Evolutionary conservation across 2,329 filamentous ascomycete genomes (phyloP), one percentile per base, ranked within the genome.

Genomic region (Fusarium abutilonis): DNA sequence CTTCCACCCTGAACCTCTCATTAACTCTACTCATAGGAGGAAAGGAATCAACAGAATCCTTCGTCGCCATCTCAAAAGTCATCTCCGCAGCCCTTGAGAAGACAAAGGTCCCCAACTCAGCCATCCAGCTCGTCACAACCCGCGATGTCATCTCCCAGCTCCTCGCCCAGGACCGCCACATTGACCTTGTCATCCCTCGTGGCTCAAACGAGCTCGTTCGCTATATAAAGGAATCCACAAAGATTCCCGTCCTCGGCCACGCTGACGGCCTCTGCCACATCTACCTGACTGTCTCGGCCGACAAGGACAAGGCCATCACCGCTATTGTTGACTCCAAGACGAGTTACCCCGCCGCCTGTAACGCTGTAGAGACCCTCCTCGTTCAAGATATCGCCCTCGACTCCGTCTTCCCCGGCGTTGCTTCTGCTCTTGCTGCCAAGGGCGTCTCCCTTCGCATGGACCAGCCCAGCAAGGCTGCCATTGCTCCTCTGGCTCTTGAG

Each of bases 11-110:
- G 8, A 6, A 13, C 8, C 31, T 5, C 15, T 47, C 38, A 36
- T 31, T 41, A 8, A 42, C n/a, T 21, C 9, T 23, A 19, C 13
- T 31, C 34, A 4, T n/a, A 89, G 87, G 93, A 60, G 95, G 95
- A 64, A 96, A 97, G 75, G 95, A 99, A 78, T 97, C 93, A 1
- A 95, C 90, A 17, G 88, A 96, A 73, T 97, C 93, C n/a, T 98
- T 99, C 75, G 84, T 93, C 59, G 90, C 93, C 68, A 98, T 99
- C 71, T 91, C 94, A 7, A 85, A 83, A 31, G 89, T 91, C 73
- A 96, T 99, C 70, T 93, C 92, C 1, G 77, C 84, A 39, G 93
- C 93, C 9, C 85, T 98, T 11, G 82, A 84, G 15, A 77, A 78
- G 23, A 93, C 92, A 3, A 76, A 84, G 48, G 93, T 98, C 9